Base-by-base conservation (phyloP, 2,329 filamentous ascomycete species). In the Kalaharituber pfeilii region DNA sequence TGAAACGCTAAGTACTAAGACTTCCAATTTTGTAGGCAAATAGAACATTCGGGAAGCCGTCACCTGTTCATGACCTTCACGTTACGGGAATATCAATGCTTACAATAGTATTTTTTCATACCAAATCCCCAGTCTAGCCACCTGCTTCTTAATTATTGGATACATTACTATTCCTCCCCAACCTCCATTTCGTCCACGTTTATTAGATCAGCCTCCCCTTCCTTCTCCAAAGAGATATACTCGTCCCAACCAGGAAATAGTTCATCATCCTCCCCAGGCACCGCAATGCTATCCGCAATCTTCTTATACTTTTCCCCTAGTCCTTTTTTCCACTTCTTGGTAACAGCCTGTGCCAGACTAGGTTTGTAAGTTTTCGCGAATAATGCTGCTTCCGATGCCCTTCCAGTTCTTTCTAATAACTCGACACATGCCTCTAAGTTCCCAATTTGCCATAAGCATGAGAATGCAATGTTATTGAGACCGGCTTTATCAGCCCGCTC, bases 311-410 rank as follows among this genome's bases (percentile, higher is more conserved):
- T 85, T 67, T 95, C 88, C 9, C 44, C 55, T n/a, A 58, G 57
- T 15, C 58, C 60, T 13, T 52, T 15, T 70, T 94, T 95, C 91
- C 89, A 98, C 58, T 78, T 70, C 56, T 74, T 73, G 4, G 85
- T 86, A 0, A 87, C 74, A 1, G 73, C 75, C 1, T 75, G 71
- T 13, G 86, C 78, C 26, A 81, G 68, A 59, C 82, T 88, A 0
- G 91, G 91, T 72, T 88, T 91, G 70, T 96, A 98, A 2, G 89
- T 98, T 70, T 96, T 89, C 3, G 86, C 80, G 67, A 96, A 94
- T 26, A 98, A 74, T 0, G 87, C 87, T 0, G 91, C 85, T 69
- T 98, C 91, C 0, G 88, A 82, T 30, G 81, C 71, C 47, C 91
- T 78, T 61, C 81, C 81, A 0, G 89, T 95, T 67, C 81, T 80